Base-by-base conservation (phyloP, 176 grass and related monocot genomes). In the Musa beccarii region DNA sequence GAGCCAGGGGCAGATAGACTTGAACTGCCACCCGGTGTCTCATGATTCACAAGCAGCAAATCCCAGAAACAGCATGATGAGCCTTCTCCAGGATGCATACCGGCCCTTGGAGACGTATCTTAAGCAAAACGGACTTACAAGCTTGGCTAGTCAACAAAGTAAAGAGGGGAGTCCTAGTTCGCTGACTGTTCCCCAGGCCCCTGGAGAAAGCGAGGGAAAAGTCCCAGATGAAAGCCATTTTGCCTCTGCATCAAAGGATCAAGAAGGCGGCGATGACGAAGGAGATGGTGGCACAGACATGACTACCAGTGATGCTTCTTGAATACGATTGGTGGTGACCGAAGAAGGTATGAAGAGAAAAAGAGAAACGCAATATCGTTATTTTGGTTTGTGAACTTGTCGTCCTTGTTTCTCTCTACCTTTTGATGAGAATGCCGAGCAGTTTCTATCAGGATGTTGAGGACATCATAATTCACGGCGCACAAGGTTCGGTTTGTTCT, bases 81-180 rank as follows among this genome's bases (percentile, higher is more conserved):
- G 78, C 69, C 86, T 99, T 52, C 76, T 99, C 6, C 83, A 94
- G 87, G 91, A 92, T 15, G 91, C 96, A 14, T 86, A 73, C 67
- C 80, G 83, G 0, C 91, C 96, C 50, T 65, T 99, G 49, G 96
- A 95, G 74, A 92, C 71, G 51, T 99, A 99, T 85, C 87, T 99
- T 76, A 95, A 95, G 78, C 86, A 89, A 85, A 99, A 87, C 24
- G 86, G 96, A 52, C 63, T 94, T 1, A 63, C 81, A 11, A 89
- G 86, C 79, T 68, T 94, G 71, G 74, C 79, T 0, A 65, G 84
- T 14, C 91, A 99, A 74, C 83, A 93, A 74, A 88, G 83, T 10
- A 74, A 43, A 43, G 21, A 55, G 52, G 52, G 25, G 53, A 99
- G 86, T 74, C 84, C 91, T 1, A 68, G 71, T 54, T 81, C 81